A percentile compares a stretch with the other conserved stretches of the same genome.
phyloP scores from a whole-genome alignment of 2,329 filamentous ascomycete species.

The Dendryphion nanum region DNA sequence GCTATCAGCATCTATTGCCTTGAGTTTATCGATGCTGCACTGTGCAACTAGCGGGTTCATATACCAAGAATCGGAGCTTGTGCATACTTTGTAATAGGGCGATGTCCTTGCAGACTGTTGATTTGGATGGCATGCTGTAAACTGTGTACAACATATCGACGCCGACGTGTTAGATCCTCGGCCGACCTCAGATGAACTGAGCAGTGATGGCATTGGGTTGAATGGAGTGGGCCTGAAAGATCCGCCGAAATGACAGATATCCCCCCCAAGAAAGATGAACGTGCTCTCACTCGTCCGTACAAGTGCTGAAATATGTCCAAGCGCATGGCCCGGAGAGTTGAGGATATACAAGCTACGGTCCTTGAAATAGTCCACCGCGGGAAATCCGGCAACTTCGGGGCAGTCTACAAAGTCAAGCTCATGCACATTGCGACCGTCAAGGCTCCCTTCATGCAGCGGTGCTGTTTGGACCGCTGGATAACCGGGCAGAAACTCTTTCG shows the following conservation, averaged over 20 bases:
- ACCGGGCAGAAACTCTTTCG: constrained; percentile 45
- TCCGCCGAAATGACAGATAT: background rate
- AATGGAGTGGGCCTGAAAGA: constrained; percentile 3
- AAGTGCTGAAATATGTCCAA: background rate
- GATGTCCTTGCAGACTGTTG: constrained; percentile 2
- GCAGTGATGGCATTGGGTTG: constrained; percentile 8
- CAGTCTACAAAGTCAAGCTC: constrained; percentile 10
- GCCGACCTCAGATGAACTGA: constrained; percentile 9
- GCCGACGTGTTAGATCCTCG: constrained; percentile 9
- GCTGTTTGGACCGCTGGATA: constrained; percentile 31
- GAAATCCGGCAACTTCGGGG: constrained; percentile 41
- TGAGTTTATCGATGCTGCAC: constrained; percentile 10
- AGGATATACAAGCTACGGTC: background rate
- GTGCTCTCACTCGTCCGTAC: background rate
- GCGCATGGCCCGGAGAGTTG: background rate
- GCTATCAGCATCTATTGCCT: constrained; percentile 10
- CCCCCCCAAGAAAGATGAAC: background rate
- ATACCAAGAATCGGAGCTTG: constrained; percentile 4
- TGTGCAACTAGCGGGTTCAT: constrained; percentile 2
- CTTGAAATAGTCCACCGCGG: constrained; percentile 44
- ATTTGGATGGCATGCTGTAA: constrained; percentile 5
- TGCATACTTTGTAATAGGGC: background rate
- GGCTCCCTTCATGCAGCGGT: constrained; percentile 12
- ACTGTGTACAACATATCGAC: constrained; percentile 5
- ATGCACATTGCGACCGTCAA: constrained; percentile 6